Conservation (phyloP, 305 asterid species). For the Fraxinus dipetala region DNA sequence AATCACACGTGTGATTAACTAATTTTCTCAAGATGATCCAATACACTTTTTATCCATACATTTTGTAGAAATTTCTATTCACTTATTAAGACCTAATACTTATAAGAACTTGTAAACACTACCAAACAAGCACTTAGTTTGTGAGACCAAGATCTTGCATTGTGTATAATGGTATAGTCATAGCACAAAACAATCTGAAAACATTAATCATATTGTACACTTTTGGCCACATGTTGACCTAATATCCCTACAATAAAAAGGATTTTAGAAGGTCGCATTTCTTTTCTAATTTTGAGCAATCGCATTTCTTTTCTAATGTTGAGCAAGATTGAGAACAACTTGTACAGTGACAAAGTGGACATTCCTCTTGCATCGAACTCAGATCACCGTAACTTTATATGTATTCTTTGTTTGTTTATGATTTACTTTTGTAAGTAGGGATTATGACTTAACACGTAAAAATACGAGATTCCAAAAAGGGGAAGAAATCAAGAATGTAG, state of each 20-base stretch:
- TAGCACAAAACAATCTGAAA: neutral
- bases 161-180: neutral
- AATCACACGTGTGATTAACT: neutral
- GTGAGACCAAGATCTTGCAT: neutral
- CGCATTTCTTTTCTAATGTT: too few species aligned
- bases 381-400: neutral
- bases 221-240: neutral
- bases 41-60: neutral
- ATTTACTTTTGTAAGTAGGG: neutral
- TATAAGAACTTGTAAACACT: neutral
- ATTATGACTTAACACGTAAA: neutral
- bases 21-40: neutral
- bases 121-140: neutral
- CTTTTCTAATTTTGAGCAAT: too few species aligned
- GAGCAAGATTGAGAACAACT: neutral
- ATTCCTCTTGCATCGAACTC: neutral
- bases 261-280: neutral
- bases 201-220: neutral
- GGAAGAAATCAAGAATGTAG: slow-evolving; percentile 34
- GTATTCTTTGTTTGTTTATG: neutral
- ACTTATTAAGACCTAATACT: neutral
- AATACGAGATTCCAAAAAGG: slow-evolving; percentile 17
- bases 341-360: neutral
- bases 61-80: neutral
- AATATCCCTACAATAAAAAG: too few species aligned